Evolutionary conservation across 345 rosid genomes (phyloP).

Genomic region (Lumnitzera racemosa): DNA sequence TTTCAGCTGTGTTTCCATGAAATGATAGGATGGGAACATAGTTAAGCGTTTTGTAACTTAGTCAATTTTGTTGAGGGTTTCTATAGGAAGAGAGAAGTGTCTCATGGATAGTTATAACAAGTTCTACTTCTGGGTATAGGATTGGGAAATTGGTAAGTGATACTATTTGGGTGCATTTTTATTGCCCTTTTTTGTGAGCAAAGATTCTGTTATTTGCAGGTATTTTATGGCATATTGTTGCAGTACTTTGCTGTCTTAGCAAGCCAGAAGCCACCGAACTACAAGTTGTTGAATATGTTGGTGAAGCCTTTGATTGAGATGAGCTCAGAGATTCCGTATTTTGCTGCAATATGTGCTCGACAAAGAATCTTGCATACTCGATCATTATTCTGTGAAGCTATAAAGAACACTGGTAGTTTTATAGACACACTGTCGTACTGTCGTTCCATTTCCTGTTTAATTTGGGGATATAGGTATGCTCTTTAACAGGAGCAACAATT

Average conservation of each 20-base stretch:
- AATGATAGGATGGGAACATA: too few species aligned
- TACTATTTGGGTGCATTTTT: too few species aligned
- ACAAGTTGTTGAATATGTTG: constrained; percentile 68
- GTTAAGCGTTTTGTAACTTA: too few species aligned
- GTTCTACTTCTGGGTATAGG: too few species aligned
- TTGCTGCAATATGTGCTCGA: constrained; percentile 96
- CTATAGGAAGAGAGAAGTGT: too few species aligned
- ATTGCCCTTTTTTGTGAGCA: neutral
- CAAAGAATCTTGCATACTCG: constrained; percentile 61
- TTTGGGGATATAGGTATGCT: constrained; percentile 1
- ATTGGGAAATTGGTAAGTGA: too few species aligned
- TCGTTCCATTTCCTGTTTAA: neutral
- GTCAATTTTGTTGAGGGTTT: too few species aligned
- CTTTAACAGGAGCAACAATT: neutral
- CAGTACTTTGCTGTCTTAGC: constrained; percentile 87
- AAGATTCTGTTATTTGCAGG: constrained; percentile 36
- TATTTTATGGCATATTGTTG: constrained; percentile 80
- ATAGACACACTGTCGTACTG: neutral
- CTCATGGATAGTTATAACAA: too few species aligned
- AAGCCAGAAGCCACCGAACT: constrained; percentile 61
- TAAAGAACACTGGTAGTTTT: constrained; percentile 64
- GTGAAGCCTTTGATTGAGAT: constrained; percentile 86
- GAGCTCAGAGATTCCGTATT: constrained; percentile 85
- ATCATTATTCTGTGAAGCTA: constrained; percentile 57
- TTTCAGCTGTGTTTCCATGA: too few species aligned